Base-by-base conservation (phyloP, 2,329 filamentous ascomycete species). In the Sclerotinia subarctica region DNA sequence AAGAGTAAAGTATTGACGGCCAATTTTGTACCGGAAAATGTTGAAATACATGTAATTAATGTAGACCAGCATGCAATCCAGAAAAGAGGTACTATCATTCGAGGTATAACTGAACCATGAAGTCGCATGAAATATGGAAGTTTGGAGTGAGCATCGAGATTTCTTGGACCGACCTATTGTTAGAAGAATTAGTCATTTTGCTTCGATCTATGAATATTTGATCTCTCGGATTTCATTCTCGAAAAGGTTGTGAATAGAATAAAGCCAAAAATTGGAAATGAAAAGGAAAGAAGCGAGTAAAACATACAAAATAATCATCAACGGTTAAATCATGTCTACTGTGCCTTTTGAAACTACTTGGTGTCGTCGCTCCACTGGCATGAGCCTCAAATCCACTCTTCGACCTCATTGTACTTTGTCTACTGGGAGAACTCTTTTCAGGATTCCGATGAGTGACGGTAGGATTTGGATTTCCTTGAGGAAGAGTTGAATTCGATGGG, bases 41-140 rank as follows among this genome's bases (percentile, higher is more conserved):
- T 26, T 1, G 60, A 65, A 19, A 80, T 80, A 82, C 73, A 91
- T 81, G 88, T 90, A 70, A 93, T 87, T 47, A 83, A 77, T 1
- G 88, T 89, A 1, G 89, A 82, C 90, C 91, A 93, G 19, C 74
- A 74, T 19, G 82, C 85, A 44, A 93, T 82, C 69, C 89, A 82
- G 15, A 84, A 11, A 26, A 94, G 77, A 0, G 91, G 91, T 8
- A 93, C 76, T 51, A 93, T 86, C 84, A 94, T 86, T 75, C 90
- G 88, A 17, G 91, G 91, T 68, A 90, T 77, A 70, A 94, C 88
- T 70, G 88, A 91, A 73, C 91, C 91, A 77, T 92, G 90, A 80
- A 94, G 83, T 69, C 90, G 89, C 77, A 94, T 79, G 76, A 93
- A 90, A 71, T 88, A 85, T 24, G 91, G 91, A 84, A 90, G 89